A percentile compares a stretch with the other conserved stretches of the same genome.
Evolutionary conservation across 306 rosid species (phyloP).

Genomic region (Ormosia emarginata): DNA sequence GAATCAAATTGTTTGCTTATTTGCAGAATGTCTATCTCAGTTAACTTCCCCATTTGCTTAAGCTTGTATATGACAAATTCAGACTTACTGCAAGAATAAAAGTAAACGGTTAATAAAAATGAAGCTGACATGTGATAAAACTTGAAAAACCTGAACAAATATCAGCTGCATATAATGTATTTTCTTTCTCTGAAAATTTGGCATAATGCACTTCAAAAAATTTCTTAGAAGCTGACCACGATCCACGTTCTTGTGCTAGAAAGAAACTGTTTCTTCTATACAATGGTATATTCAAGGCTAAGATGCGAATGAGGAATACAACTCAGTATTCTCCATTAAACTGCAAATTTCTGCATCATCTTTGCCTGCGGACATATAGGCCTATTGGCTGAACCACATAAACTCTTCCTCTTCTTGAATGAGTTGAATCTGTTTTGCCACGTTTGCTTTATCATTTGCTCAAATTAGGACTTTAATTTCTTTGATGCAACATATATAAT

Average conservation of each 20-base stretch:
- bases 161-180: background rate
- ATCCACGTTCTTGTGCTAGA: no score
- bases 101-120: background rate
- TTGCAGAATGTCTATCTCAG: constrained; percentile 49
- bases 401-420: background rate
- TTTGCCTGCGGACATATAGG: background rate
- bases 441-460: background rate
- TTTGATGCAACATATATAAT: background rate
- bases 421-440: background rate
- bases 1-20: constrained; percentile 62
- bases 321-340: background rate
- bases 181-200: background rate
- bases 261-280: no score
- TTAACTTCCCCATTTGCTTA: constrained; percentile 64
- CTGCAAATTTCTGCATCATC: background rate
- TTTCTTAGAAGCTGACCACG: no score
- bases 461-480: background rate
- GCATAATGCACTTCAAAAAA: background rate
- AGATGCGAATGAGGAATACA: background rate
- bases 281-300: background rate
- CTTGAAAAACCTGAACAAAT: background rate
- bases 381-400: background rate
- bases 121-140: background rate
- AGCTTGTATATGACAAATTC: constrained; percentile 77
- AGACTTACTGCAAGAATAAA: constrained; percentile 48